Evolutionary conservation across 352 stramenopile species (phyloP).

Genomic region (Phytophthora kernoviae): DNA sequence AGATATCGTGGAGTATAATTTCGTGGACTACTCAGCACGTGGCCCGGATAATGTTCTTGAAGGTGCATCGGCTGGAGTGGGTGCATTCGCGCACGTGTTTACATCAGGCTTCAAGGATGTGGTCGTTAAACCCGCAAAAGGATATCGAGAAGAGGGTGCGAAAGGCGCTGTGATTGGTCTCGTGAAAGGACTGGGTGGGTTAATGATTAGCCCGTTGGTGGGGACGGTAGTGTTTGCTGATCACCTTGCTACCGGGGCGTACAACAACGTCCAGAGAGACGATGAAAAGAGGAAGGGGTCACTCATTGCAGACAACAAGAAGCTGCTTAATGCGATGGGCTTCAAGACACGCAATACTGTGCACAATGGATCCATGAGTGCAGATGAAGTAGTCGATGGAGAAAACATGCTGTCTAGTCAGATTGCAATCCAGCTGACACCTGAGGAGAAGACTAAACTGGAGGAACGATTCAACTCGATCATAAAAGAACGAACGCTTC

Average conservation of each 20-base stretch:
- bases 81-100: slow-evolving; percentile 69
- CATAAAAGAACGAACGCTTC: slow-evolving; percentile 38
- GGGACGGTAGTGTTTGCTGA: slow-evolving; percentile 68
- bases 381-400: slow-evolving; percentile 42
- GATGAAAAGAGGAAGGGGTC: slow-evolving; percentile 54
- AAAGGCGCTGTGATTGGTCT: slow-evolving; percentile 66
- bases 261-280: slow-evolving; percentile 53
- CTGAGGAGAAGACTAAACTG: slow-evolving; percentile 45
- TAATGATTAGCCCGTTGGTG: slow-evolving; percentile 62
- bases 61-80: slow-evolving; percentile 56
- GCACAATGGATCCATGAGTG: slow-evolving; percentile 57
- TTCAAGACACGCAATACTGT: slow-evolving; percentile 45
- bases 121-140: slow-evolving; percentile 59
- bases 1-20: slow-evolving; percentile 66
- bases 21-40: slow-evolving; percentile 64
- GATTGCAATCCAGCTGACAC: slow-evolving; percentile 48
- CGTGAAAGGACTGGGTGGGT: slow-evolving; percentile 52
- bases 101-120: slow-evolving; percentile 67
- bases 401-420: slow-evolving; percentile 33
- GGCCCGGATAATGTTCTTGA: slow-evolving; percentile 58
- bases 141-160: slow-evolving; percentile 62
- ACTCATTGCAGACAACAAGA: slow-evolving; percentile 54
- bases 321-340: slow-evolving; percentile 41
- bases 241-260: slow-evolving; percentile 63
- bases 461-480: slow-evolving; percentile 45